Conservation (phyloP, 2,329 filamentous ascomycete genomes). For the Monosporascus sp. region DNA sequence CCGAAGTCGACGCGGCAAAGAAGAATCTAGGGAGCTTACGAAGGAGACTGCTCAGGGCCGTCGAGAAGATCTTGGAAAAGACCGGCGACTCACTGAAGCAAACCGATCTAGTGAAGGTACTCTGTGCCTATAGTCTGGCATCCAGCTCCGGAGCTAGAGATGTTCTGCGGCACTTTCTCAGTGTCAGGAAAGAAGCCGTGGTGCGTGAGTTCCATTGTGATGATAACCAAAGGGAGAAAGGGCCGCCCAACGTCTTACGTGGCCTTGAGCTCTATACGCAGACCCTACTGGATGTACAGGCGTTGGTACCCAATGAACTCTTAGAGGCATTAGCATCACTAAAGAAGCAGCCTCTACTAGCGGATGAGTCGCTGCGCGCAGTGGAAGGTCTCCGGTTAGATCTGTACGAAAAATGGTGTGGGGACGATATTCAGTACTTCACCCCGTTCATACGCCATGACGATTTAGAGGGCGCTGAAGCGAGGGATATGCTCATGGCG, state of each 20-base stretch:
- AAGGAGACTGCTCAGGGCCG: slow-evolving; percentile 58
- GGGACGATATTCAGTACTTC: slow-evolving; percentile 77
- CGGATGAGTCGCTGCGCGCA: slow-evolving; percentile 60
- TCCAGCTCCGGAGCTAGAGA: slow-evolving; percentile 77
- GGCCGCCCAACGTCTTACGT: slow-evolving; percentile 49
- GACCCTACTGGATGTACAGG: slow-evolving; percentile 73
- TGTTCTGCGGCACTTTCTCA: slow-evolving; percentile 72
- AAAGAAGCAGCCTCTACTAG: slow-evolving; percentile 66
- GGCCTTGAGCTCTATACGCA: slow-evolving; percentile 69
- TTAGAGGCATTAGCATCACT: slow-evolving; percentile 63
- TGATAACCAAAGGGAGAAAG: slow-evolving; percentile 36
- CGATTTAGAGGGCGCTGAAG: slow-evolving; percentile 59
- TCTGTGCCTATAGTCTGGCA: slow-evolving; percentile 77
- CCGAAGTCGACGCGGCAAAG: slow-evolving; percentile 54
- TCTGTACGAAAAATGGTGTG: slow-evolving; percentile 72
- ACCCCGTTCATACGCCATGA: slow-evolving; percentile 84
- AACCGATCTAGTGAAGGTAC: slow-evolving; percentile 60
- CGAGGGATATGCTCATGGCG: slow-evolving; percentile 53
- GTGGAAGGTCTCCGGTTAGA: slow-evolving; percentile 73
- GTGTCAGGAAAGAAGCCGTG: slow-evolving; percentile 66
- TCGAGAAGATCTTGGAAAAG: slow-evolving; percentile 65
- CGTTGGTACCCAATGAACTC: slow-evolving; percentile 67
- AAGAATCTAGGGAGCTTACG: slow-evolving; percentile 60
- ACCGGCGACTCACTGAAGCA: slow-evolving; percentile 48
- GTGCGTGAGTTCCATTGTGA: slow-evolving; percentile 51